Evolutionary conservation across 169 alveolate species (phyloP).

Genomic region (Blepharisma undulans): DNA sequence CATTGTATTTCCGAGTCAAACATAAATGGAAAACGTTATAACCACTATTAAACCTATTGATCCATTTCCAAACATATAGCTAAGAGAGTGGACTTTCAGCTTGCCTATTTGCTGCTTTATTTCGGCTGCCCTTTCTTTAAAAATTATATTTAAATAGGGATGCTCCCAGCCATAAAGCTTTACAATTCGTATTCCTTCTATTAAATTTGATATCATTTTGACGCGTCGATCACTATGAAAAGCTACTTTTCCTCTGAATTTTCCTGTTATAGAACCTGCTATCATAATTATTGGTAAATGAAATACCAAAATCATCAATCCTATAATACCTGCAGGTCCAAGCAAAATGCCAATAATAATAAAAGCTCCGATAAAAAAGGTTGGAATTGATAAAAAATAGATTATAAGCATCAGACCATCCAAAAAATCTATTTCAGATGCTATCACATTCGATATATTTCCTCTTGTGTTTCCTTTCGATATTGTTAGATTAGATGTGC

Average conservation of each 20-base stretch:
- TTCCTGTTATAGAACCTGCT: background rate
- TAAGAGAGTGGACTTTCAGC: background rate
- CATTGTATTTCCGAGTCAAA: background rate
- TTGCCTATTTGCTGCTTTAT: background rate
- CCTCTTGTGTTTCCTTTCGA: background rate
- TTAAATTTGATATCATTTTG: background rate
- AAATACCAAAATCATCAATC: background rate
- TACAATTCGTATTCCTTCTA: conserved; percentile 4
- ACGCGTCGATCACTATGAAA: background rate
- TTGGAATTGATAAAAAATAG: background rate
- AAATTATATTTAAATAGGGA: background rate
- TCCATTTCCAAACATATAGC: background rate
- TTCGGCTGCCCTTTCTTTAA: background rate
- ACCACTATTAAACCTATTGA: background rate
- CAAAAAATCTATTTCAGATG: background rate
- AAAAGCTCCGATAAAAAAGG: background rate
- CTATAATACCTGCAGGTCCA: background rate
- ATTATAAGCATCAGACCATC: background rate
- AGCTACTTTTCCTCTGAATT: background rate
- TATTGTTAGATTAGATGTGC: too few species aligned
- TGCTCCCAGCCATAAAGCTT: conserved; percentile 18
- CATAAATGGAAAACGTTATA: background rate
- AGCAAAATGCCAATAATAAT: background rate
- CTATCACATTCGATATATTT: background rate
- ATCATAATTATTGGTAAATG: background rate